Conservation (phyloP, 441 rosid species). For the Bocquillonia castaneifolia region DNA sequence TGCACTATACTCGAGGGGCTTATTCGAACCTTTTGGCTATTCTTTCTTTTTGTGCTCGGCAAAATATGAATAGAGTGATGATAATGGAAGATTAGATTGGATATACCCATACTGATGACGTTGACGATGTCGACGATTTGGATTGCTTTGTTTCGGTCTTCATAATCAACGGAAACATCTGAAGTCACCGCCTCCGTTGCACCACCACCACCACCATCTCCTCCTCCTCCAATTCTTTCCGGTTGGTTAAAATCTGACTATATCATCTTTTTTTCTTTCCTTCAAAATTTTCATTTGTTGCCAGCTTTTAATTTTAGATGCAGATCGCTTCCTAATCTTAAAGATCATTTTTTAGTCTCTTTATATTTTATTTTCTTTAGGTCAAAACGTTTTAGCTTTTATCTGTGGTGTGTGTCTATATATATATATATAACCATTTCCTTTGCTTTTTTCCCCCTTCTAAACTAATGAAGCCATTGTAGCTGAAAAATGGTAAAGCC, state of each 20-base stretch:
- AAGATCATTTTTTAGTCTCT: not conserved
- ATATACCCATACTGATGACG: not conserved
- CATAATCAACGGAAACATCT: not conserved
- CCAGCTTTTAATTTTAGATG: not conserved
- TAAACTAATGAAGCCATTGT: too few relatives aligned
- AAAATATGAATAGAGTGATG: too few relatives aligned
- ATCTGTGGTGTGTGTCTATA: too few relatives aligned
- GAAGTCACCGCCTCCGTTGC: not conserved
- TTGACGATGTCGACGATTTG: not conserved
- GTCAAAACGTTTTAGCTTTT: too few relatives aligned
- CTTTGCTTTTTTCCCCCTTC: too few relatives aligned
- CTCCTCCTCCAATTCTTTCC: not conserved
- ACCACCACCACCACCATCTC: not conserved
- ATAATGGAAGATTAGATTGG: not conserved
- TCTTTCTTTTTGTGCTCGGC: too few relatives aligned
- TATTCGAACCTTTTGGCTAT: too few relatives aligned
- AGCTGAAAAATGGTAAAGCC: too few relatives aligned
- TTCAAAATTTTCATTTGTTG: not conserved
- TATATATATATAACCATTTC: too few relatives aligned
- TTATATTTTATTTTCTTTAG: not conserved
- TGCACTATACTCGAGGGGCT: too few relatives aligned
- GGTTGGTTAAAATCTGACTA: not conserved
- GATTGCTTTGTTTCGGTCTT: not conserved
- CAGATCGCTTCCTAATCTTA: slow-evolving; percentile 2
- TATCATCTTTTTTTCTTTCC: not conserved